Conservation (phyloP, 192 early-diverging fungal genomes). For the Coemansia erecta region DNA sequence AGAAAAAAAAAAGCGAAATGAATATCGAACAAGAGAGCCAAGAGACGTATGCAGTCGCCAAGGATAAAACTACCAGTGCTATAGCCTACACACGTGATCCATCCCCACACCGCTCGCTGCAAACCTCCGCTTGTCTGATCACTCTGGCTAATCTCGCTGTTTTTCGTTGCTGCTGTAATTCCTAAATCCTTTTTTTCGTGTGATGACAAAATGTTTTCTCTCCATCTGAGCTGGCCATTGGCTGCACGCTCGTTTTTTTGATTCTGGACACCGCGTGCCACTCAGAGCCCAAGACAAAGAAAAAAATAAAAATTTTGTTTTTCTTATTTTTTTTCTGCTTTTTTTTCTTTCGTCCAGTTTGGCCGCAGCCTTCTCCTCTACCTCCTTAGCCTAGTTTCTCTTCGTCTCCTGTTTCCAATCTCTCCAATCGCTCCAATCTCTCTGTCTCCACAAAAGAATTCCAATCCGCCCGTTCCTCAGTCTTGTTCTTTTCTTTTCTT, state of each 20-base stretch:
- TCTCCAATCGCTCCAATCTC: slow-evolving; percentile 1
- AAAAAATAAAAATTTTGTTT: slow-evolving; percentile 8
- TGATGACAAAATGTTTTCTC: neutral
- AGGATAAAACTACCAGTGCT: neutral
- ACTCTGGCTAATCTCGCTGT: no score
- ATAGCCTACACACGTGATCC: neutral
- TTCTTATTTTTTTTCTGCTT: slow-evolving; percentile 8
- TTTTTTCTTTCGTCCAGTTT: slow-evolving; percentile 4
- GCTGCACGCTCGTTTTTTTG: slow-evolving; percentile 7
- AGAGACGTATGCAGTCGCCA: no score
- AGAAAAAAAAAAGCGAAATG: neutral
- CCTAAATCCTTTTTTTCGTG: neutral
- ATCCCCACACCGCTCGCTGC: no score
- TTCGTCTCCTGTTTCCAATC: neutral
- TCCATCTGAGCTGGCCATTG: no score
- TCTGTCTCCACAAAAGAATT: neutral
- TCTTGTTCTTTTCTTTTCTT: neutral
- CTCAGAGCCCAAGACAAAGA: neutral
- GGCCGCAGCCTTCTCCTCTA: neutral
- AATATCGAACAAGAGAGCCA: neutral
- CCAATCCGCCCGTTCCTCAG: no score
- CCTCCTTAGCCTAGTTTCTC: slow-evolving; percentile 1
- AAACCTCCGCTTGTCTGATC: no score
- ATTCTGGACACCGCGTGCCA: slow-evolving; percentile 2
- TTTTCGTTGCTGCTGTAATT: no score